Conservation (phyloP, 441 rosid genomes). For the Erysimum pusillum region DNA sequence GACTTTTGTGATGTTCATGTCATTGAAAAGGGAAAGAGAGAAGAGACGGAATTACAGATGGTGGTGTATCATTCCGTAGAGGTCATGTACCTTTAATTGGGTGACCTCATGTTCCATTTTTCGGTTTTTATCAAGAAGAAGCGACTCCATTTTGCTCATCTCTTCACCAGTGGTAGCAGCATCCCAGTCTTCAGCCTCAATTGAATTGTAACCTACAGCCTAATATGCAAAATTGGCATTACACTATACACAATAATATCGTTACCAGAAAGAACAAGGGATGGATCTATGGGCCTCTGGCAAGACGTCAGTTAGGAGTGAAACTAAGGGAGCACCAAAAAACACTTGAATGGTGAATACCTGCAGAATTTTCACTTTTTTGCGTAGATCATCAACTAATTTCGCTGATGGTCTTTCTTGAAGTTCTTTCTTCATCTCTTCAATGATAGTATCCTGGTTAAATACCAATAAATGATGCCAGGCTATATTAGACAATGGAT, state of each 20-base stretch:
- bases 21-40: neutral
- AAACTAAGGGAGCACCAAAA: slow-evolving; percentile 30
- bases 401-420: slow-evolving; percentile 92
- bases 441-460: slow-evolving; percentile 75
- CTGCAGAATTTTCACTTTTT: slow-evolving; percentile 99
- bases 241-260: slow-evolving; percentile 15
- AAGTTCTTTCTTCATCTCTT: slow-evolving; percentile 96
- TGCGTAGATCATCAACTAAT: slow-evolving; percentile 93
- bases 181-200: slow-evolving; percentile 99
- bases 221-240: slow-evolving; percentile 46
- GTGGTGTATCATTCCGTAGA: slow-evolving; percentile 17
- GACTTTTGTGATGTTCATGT: slow-evolving; percentile 17
- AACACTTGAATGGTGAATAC: slow-evolving; percentile 45
- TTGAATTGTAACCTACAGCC: slow-evolving; percentile 98
- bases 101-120: slow-evolving; percentile 99
- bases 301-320: neutral
- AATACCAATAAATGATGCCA: slow-evolving; percentile 15
- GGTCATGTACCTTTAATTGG: slow-evolving; percentile 73
- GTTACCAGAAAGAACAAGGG: slow-evolving; percentile 30
- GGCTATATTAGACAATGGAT: slow-evolving; percentile 24
- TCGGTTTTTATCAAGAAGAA: slow-evolving; percentile 97
- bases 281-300: slow-evolving; percentile 10
- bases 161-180: slow-evolving; percentile 92
- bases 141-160: slow-evolving; percentile 99
- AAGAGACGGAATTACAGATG: slow-evolving; percentile 30